Percentiles rank a stretch among this genome's conserved stretches.
These are phyloP conservation scores for Geotrichum carabidarum DNA, from an alignment of 1,139 yeast species.

Conservation along the genomic window DNA sequence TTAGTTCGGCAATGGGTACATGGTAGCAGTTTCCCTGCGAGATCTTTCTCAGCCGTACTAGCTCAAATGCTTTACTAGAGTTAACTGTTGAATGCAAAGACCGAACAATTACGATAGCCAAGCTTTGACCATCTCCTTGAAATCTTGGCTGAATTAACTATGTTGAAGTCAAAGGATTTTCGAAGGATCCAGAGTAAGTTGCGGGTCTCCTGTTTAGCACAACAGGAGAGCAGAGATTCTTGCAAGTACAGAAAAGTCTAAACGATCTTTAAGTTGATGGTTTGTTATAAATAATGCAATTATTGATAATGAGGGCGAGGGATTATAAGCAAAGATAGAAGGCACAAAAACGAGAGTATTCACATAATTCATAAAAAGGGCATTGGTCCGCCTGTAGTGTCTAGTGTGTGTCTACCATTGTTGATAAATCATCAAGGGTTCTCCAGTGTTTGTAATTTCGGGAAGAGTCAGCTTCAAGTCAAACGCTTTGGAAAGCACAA, in stretches of 20 bases:
- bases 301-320: neutral
- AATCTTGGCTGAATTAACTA: no score
- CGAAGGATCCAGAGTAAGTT: no score
- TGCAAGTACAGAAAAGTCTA: neutral
- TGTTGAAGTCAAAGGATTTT: no score
- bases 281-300: constrained; percentile 9
- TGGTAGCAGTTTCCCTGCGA: no score
- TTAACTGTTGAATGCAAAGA: no score
- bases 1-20: no score
- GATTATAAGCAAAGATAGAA: constrained; percentile 1
- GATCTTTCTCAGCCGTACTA: no score
- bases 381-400: neutral
- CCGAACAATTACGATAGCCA: no score
- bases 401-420: constrained; percentile 32
- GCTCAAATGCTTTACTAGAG: no score
- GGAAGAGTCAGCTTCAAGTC: constrained; percentile 80
- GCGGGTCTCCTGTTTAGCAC: no score
- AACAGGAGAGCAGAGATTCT: no score
- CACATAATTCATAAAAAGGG: constrained; percentile 3
- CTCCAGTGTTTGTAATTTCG: constrained; percentile 78
- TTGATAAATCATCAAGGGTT: constrained; percentile 74
- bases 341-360: constrained; percentile 1
- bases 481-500: constrained; percentile 86
- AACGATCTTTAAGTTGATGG: neutral
- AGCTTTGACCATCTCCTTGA: no score